phyloP scores from a whole-genome alignment of 1,139 yeast genomes.

The Taphrina communis region DNA sequence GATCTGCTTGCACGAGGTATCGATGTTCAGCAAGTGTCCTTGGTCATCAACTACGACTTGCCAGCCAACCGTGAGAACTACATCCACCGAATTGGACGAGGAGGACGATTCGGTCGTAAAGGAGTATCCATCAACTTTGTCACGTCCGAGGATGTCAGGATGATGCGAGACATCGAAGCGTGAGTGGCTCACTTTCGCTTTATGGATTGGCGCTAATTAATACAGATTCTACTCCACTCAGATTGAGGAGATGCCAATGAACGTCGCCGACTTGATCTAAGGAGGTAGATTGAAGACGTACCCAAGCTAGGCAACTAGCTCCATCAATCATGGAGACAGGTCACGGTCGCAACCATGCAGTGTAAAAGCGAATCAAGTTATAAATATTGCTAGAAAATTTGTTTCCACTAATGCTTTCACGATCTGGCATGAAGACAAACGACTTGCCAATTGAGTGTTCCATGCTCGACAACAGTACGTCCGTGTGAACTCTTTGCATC shows the following conservation, averaged over 20 bases:
- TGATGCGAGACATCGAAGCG: conserved; percentile 96
- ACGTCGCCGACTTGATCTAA: conserved; percentile 55
- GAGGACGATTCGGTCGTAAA: conserved; percentile 99
- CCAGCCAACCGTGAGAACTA: conserved; percentile 98
- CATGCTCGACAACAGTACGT: neutral
- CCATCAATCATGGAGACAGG: too few species aligned
- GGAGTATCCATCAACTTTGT: conserved; percentile 99
- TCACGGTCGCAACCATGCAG: neutral
- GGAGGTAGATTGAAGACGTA: neutral
- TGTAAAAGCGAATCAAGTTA: conserved; percentile 10
- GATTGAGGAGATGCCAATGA: conserved; percentile 97
- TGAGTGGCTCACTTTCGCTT: neutral
- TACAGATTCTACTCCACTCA: conserved; percentile 85
- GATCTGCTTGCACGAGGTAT: conserved; percentile 99
- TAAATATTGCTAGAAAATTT: conserved; percentile 16
- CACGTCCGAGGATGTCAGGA: conserved; percentile 85
- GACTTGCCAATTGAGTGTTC: too few species aligned
- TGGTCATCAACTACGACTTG: conserved; percentile 96
- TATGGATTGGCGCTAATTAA: neutral
- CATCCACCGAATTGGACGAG: conserved; percentile 99
- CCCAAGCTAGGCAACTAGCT: neutral
- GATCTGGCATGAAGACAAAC: too few species aligned
- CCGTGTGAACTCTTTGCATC: neutral
- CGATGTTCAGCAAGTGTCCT: conserved; percentile 98
- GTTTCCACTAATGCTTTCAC: neutral